Percentiles rank a stretch among this genome's conserved stretches.
Evolutionary conservation across 2,329 filamentous ascomycete species (phyloP).

Genomic region (Colletotrichum paranaense): DNA sequence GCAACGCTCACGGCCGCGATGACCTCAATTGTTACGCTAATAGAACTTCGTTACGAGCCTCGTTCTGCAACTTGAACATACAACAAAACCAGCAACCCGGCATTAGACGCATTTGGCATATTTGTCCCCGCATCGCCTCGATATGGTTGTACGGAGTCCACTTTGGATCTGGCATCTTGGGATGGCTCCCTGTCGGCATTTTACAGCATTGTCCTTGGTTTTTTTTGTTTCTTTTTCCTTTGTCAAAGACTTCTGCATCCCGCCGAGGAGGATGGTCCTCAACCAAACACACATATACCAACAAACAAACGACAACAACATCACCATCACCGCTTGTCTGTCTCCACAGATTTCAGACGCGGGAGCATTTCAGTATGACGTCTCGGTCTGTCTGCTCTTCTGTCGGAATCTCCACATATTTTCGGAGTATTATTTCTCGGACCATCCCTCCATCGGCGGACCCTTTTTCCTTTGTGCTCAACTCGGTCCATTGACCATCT

Average conservation of each 20-base stretch:
- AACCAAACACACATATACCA: neutral
- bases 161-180: slow-evolving; percentile 42
- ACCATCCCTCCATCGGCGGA: slow-evolving; percentile 18
- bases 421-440: slow-evolving; percentile 22
- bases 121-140: slow-evolving; percentile 38
- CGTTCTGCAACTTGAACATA: slow-evolving; percentile 35
- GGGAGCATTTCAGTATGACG: slow-evolving; percentile 34
- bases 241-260: slow-evolving; percentile 33
- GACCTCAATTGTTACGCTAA: slow-evolving; percentile 31
- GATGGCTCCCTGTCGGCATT: slow-evolving; percentile 36
- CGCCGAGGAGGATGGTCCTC: slow-evolving; percentile 16
- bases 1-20: slow-evolving; percentile 33
- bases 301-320: slow-evolving; percentile 9
- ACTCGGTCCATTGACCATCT: slow-evolving; percentile 31
- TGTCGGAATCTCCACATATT: slow-evolving; percentile 26
- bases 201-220: slow-evolving; percentile 34
- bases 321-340: neutral
- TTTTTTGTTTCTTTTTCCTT: slow-evolving; percentile 37
- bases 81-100: slow-evolving; percentile 31
- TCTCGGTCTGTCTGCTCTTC: slow-evolving; percentile 13
- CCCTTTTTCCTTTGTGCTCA: slow-evolving; percentile 32
- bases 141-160: slow-evolving; percentile 39
- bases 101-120: slow-evolving; percentile 44
- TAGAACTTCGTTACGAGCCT: slow-evolving; percentile 33
- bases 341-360: slow-evolving; percentile 21